These are phyloP conservation scores for Pythium phragmitis DNA, from an alignment of 352 stramenopile genomes.

Conservation along the genomic window DNA sequence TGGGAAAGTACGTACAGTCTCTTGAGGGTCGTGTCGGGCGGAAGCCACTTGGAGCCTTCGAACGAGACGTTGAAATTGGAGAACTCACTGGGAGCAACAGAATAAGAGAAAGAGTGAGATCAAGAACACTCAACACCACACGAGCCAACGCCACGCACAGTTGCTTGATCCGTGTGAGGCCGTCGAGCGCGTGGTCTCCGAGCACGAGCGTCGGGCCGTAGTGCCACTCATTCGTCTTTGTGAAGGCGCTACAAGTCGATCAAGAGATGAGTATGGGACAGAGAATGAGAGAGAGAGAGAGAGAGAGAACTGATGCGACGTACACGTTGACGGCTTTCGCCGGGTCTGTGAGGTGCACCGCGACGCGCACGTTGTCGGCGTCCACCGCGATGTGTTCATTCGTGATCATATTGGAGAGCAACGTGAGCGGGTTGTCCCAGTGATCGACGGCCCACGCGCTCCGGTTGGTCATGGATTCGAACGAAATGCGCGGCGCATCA, in stretches of 20 bases:
- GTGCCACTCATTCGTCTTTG: constrained; percentile 16
- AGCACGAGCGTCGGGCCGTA: constrained; percentile 26
- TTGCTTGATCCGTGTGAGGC: constrained; percentile 22
- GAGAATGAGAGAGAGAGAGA: background rate
- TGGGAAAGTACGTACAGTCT: constrained; percentile 20
- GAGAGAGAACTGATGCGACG: background rate
- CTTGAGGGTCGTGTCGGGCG: constrained; percentile 10
- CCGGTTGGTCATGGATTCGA: constrained; percentile 26
- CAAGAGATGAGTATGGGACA: background rate
- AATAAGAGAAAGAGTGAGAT: background rate
- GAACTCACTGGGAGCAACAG: constrained; percentile 15
- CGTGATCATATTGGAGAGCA: constrained; percentile 24
- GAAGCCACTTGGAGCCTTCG: constrained; percentile 25
- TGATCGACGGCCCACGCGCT: constrained; percentile 20
- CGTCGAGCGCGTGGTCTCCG: constrained; percentile 20
- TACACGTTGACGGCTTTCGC: constrained; percentile 19
- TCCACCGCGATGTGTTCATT: constrained; percentile 23
- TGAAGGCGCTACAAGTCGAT: constrained; percentile 12
- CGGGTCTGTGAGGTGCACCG: constrained; percentile 19
- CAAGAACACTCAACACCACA: no score
- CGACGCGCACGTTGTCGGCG: constrained; percentile 11
- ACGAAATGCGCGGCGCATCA: constrained; percentile 20
- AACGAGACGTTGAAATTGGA: constrained; percentile 31
- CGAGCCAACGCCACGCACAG: constrained; percentile 15
- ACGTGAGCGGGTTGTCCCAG: constrained; percentile 28